A percentile compares a stretch with the other conserved stretches of the same genome.
phyloP scores from a whole-genome alignment of 208 protist species.

The Trypanosoma rangeli region DNA sequence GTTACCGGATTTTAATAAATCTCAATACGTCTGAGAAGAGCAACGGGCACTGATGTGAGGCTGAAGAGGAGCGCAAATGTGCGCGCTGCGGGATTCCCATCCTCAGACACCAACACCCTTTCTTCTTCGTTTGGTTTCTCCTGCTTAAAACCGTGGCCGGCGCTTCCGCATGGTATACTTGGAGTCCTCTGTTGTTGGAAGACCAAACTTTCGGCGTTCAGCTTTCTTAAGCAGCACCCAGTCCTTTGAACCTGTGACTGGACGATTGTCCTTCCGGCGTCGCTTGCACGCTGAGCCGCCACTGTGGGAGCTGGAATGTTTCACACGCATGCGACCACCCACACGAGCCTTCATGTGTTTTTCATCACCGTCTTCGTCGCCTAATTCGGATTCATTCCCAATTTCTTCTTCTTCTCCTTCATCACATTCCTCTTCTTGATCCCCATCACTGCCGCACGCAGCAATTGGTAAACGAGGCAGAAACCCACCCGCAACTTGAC shows the following conservation, averaged over 20 bases:
- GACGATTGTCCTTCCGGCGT: constrained; percentile 66
- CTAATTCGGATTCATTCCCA: constrained; percentile 31
- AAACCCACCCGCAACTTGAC: constrained; percentile 73
- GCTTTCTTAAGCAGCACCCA: constrained; percentile 97
- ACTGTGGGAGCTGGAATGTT: constrained; percentile 35
- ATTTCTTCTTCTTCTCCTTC: constrained; percentile 38
- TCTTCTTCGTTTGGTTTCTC: not conserved
- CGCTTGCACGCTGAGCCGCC: constrained; percentile 38
- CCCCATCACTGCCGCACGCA: constrained; percentile 7
- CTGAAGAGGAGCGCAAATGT: too few species aligned
- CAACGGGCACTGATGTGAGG: too few species aligned
- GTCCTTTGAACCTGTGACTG: constrained; percentile 81
- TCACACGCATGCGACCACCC: constrained; percentile 20
- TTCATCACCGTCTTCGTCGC: constrained; percentile 28
- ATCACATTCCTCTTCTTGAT: constrained; percentile 30
- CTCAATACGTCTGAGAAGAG: not conserved
- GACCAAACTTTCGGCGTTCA: constrained; percentile 87
- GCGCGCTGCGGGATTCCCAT: too few species aligned
- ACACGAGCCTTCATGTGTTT: constrained; percentile 33
- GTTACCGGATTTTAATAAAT: not conserved
- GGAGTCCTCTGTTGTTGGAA: constrained; percentile 85
- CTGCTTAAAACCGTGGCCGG: constrained; percentile 78
- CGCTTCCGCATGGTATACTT: constrained; percentile 97
- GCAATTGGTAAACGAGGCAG: constrained; percentile 48
- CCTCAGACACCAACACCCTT: not conserved